Evolutionary conservation across 257 asterid genomes (phyloP).

Genomic region (Gentiana macrophylla): DNA sequence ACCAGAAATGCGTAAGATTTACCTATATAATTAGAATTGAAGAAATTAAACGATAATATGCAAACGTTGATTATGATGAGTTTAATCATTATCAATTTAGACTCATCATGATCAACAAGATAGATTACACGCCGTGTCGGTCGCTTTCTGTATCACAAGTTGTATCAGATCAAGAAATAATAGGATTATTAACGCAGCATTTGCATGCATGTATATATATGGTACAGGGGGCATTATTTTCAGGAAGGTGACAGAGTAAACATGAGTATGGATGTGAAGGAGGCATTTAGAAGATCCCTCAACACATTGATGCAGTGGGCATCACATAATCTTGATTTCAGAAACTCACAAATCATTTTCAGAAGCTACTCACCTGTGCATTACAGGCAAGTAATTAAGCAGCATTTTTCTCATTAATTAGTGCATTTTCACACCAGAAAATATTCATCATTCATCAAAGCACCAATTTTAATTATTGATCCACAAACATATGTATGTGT

Average conservation of each 20-base stretch:
- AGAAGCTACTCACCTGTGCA: conserved; percentile 88
- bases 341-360: conserved; percentile 43
- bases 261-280: conserved; percentile 69
- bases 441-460: too few species aligned
- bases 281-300: conserved; percentile 64
- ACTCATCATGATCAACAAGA: too few species aligned
- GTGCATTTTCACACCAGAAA: too few species aligned
- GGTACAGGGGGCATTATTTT: conserved; percentile 69
- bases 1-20: conserved; percentile 45
- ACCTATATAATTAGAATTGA: too few species aligned
- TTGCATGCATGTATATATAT: background rate
- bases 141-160: too few species aligned
- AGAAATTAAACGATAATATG: too few species aligned
- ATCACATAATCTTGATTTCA: conserved; percentile 23
- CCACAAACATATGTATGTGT: background rate
- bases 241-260: conserved; percentile 53
- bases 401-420: too few species aligned
- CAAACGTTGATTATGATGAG: too few species aligned
- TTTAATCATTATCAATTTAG: too few species aligned
- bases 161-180: too few species aligned
- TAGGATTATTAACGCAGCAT: background rate
- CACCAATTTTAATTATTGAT: too few species aligned
- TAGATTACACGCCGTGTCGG: too few species aligned
- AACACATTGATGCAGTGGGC: conserved; percentile 49
- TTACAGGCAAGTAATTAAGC: conserved; percentile 32